Evolutionary conservation across 108 stramenopile species (phyloP), one percentile per base, ranked within the genome.

Genomic region (Schizochytrium sp.): DNA sequence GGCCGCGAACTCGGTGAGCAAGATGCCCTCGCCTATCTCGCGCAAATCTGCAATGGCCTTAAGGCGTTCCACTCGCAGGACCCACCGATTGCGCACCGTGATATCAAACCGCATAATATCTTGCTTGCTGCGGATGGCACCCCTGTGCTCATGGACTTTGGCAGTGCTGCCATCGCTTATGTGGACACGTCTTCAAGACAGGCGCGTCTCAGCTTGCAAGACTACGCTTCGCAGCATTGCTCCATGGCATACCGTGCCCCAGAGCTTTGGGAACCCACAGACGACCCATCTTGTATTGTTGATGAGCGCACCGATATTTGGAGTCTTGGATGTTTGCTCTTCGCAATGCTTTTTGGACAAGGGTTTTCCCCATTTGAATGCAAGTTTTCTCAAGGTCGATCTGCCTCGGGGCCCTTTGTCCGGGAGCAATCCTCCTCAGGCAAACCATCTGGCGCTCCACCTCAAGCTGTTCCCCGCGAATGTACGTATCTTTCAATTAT

Each of bases 231-330:
- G 4, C 40, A 44, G 5, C 59, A 87, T 40, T 88, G 87, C 49
- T 90, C 92, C 47, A 73, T 89, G 89, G 42, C 92, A 3, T 92
- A 91, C 87, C 72, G 92, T 13, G 61, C 92, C 0, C 92, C 92
- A n/a, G 92, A 92, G 87, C 89, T 92, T 55, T 92, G 72, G 72
- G 87, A 91, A 58, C 92, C 92, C 41, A 17, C 17, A 3, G 38
- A 44, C 38, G 89, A 64, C 45, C 64, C 64, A 7, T 44, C 64
- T 13, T 50, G 17, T 46, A 83, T 41, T 15, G 60, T 91, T 8
- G 88, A 89, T 53, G 64, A 45, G 46, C 10, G 46, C n/a, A 87
- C 61, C 45, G 92, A 92, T 57, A 61, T 92, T 40, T 92, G 90
- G 90, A 58, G 90, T n/a, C 44, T 91, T 5, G 92, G 92, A 2